phyloP scores from a whole-genome alignment of 2,329 filamentous ascomycete genomes.

The Hortaea sp. region DNA sequence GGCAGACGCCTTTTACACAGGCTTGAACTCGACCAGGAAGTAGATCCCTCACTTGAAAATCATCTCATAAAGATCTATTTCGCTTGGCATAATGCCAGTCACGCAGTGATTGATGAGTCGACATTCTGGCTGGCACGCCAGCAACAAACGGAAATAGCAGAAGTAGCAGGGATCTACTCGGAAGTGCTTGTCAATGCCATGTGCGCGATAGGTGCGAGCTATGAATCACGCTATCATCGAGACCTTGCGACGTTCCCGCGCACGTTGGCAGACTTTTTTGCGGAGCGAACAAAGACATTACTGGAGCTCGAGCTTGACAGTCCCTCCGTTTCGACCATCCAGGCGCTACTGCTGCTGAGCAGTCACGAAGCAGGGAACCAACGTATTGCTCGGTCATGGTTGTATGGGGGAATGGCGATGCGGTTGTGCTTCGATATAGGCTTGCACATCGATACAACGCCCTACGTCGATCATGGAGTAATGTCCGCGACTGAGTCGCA shows the following conservation, averaged over 20 bases:
- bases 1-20: neutral
- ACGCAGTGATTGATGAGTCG: constrained; percentile 36
- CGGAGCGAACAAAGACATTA: constrained; percentile 34
- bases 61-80: constrained; percentile 39
- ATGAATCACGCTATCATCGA: constrained; percentile 27
- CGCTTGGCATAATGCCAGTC: constrained; percentile 39
- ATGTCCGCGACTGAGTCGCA: constrained; percentile 31
- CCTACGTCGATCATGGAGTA: constrained; percentile 30
- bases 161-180: constrained; percentile 9
- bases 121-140: constrained; percentile 12
- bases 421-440: constrained; percentile 37
- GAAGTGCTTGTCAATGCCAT: constrained; percentile 15
- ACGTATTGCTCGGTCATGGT: constrained; percentile 37
- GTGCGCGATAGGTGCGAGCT: constrained; percentile 26
- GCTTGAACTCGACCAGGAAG: constrained; percentile 18
- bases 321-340: constrained; percentile 39
- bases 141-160: constrained; percentile 6
- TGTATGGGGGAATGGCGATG: constrained; percentile 40
- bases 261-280: constrained; percentile 31
- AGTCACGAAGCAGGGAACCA: constrained; percentile 35
- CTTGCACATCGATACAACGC: constrained; percentile 31
- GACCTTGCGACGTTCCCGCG: constrained; percentile 28
- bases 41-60: constrained; percentile 25
- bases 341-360: constrained; percentile 37
- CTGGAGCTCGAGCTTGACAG: constrained; percentile 39